Conservation (phyloP, 139 green algal species). For the Astrephomene gubernaculifera region DNA sequence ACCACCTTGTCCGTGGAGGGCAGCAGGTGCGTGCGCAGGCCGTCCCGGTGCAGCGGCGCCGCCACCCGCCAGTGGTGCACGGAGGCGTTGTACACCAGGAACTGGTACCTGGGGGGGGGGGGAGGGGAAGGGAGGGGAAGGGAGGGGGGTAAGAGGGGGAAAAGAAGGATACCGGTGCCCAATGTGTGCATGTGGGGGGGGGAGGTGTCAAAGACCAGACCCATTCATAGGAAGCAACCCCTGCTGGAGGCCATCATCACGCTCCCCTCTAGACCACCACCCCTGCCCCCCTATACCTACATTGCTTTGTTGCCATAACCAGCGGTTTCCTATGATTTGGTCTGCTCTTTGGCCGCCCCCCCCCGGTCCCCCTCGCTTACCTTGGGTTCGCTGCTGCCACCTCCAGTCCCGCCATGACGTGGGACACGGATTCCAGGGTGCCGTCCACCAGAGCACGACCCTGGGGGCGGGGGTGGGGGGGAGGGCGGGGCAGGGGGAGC, state of each 20-base stretch:
- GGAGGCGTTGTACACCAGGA: slow-evolving; percentile 76
- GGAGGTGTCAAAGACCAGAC: no score
- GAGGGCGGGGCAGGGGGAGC: no score
- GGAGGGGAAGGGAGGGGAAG: no score
- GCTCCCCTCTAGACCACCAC: no score
- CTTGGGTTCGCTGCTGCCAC: slow-evolving; percentile 52
- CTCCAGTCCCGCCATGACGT: slow-evolving; percentile 61
- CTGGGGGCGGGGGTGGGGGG: slow-evolving; percentile 21
- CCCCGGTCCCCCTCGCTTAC: neutral
- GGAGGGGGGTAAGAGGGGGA: no score
- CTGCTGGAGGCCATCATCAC: no score
- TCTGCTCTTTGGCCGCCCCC: neutral
- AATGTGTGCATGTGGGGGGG: no score
- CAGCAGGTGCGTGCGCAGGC: slow-evolving; percentile 62
- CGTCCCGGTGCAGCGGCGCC: slow-evolving; percentile 62
- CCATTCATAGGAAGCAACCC: no score
- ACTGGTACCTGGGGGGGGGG: slow-evolving; percentile 52
- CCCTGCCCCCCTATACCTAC: no score
- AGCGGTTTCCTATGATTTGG: no score
- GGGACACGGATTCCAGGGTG: slow-evolving; percentile 58
- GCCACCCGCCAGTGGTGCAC: slow-evolving; percentile 74
- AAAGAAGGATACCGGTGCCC: no score
- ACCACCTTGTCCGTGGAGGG: slow-evolving; percentile 59
- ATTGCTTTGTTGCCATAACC: no score
- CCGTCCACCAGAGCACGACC: slow-evolving; percentile 60